Conservation (phyloP, 2,329 filamentous ascomycete species). For the Aureobasidium lini region DNA sequence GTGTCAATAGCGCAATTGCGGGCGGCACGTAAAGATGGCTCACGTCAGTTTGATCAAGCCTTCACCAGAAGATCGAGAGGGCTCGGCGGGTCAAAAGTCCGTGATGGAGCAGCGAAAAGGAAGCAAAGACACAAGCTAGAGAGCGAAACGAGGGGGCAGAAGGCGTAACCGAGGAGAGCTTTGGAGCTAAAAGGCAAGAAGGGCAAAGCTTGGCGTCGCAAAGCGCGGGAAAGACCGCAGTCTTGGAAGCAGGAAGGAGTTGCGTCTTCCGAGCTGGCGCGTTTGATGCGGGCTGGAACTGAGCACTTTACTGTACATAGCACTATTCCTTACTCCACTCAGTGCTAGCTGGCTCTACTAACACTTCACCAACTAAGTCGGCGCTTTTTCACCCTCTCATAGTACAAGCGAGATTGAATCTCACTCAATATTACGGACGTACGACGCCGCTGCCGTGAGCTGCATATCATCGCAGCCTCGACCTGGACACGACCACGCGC, state of each 20-base stretch:
- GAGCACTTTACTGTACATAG: background rate
- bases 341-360: background rate
- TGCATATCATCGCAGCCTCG: slow-evolving; percentile 4
- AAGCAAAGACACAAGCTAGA: background rate
- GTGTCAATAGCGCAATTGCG: slow-evolving; percentile 1
- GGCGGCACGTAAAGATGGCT: background rate
- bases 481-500: background rate
- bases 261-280: background rate
- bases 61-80: background rate
- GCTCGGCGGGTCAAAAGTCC: background rate
- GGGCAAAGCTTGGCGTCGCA: background rate
- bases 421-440: background rate
- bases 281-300: background rate
- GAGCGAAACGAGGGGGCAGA: background rate
- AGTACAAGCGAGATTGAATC: slow-evolving; percentile 5
- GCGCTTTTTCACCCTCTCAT: background rate
- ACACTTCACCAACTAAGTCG: background rate
- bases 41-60: background rate
- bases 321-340: slow-evolving; percentile 5
- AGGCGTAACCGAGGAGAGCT: background rate
- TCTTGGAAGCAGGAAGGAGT: background rate
- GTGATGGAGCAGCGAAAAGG: background rate
- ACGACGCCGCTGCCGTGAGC: background rate
- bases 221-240: slow-evolving; percentile 4
- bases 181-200: background rate